These are phyloP conservation scores for Colletotrichum falcatum DNA, from an alignment of 2,329 filamentous ascomycete species.

Conservation along the genomic window DNA sequence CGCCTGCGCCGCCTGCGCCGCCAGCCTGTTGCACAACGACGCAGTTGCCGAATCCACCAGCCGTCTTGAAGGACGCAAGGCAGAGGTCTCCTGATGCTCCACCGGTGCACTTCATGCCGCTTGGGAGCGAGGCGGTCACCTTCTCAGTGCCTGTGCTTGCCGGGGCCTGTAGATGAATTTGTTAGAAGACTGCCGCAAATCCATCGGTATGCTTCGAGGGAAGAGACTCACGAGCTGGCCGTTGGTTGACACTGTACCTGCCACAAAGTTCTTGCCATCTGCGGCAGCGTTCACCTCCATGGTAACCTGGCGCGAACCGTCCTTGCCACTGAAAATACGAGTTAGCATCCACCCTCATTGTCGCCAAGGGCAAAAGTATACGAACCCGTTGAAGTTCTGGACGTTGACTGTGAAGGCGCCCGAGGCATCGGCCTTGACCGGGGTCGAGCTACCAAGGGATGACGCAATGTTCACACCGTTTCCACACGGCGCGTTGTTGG, in stretches of 20 bases:
- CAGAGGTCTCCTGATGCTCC: slow-evolving; percentile 37
- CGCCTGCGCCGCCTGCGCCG: neutral
- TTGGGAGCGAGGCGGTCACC: neutral
- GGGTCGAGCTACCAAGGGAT: slow-evolving; percentile 31
- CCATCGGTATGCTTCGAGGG: neutral
- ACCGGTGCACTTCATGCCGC: slow-evolving; percentile 35
- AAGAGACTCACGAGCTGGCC: neutral
- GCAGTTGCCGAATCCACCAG: slow-evolving; percentile 40
- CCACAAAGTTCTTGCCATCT: slow-evolving; percentile 36
- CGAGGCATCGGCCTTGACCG: slow-evolving; percentile 37
- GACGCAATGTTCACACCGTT: slow-evolving; percentile 20
- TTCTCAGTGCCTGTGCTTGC: neutral
- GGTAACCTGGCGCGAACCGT: slow-evolving; percentile 39
- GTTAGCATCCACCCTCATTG: neutral
- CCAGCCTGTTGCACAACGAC: slow-evolving; percentile 38
- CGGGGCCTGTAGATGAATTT: neutral
- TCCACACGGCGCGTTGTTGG: slow-evolving; percentile 37
- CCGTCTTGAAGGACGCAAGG: slow-evolving; percentile 36
- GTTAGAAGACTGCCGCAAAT: neutral
- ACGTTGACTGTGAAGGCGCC: slow-evolving; percentile 36
- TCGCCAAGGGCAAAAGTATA: neutral
- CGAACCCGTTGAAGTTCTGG: slow-evolving; percentile 41
- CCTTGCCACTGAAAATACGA: slow-evolving; percentile 23
- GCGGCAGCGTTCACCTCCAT: slow-evolving; percentile 35
- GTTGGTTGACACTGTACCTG: slow-evolving; percentile 14